Evolutionary conservation across 148 eudicot genomes (phyloP).

Genomic region (Nepenthes mirabilis): DNA sequence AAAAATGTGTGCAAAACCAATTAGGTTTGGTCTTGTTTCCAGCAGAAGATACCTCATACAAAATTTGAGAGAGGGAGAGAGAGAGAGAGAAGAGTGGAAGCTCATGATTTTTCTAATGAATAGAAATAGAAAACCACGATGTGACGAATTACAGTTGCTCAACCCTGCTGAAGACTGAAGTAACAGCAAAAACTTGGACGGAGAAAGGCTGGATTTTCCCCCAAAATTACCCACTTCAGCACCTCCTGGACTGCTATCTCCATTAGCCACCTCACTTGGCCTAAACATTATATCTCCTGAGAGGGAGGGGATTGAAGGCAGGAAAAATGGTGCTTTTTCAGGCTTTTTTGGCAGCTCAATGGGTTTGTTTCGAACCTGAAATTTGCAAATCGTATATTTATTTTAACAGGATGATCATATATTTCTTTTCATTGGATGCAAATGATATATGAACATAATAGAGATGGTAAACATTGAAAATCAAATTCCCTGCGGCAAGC

Average conservation of each 20-base stretch:
- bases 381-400: constrained; percentile 2
- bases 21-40: background rate
- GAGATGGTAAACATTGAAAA: background rate
- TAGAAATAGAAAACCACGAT: background rate
- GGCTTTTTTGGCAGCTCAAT: constrained; percentile 95
- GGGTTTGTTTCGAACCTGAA: constrained; percentile 84
- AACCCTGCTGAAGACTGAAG: constrained; percentile 54
- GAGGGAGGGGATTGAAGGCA: constrained; percentile 77
- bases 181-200: constrained; percentile 48
- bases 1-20: background rate
- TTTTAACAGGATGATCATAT: background rate
- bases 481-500: too few relatives aligned
- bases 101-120: background rate
- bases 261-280: constrained; percentile 33
- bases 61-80: too few relatives aligned
- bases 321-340: constrained; percentile 88
- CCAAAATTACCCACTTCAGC: constrained; percentile 12
- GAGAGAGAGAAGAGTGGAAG: background rate
- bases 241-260: constrained; percentile 22
- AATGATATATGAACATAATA: background rate
- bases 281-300: constrained; percentile 76
- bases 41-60: background rate
- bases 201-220: constrained; percentile 16
- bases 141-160: constrained; percentile 37
- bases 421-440: background rate